Base-by-base conservation (phyloP, 352 stramenopile species). In the Phytophthora podocarpi region DNA sequence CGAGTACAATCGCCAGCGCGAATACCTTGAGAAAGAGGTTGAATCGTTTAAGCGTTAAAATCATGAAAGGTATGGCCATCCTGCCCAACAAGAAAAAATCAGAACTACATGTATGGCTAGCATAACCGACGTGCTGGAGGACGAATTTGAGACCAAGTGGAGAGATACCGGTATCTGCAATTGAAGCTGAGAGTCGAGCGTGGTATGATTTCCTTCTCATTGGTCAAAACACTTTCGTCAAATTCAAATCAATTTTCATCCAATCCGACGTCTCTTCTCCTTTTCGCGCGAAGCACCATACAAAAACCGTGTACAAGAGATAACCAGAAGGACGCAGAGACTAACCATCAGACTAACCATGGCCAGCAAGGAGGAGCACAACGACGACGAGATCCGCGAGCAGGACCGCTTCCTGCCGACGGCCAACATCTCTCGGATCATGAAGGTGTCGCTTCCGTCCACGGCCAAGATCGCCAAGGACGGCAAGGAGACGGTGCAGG, bases 401-500 rank as follows among this genome's bases (percentile, higher is more conserved):
- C 89, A 99, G 85, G 97, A 99, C 80, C 92, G 97, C 13, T 99
- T 99, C 81, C 82, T 99, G 16, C 98, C 98, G 16, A 99, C 98
- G 49, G 98, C 98, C 60, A 99, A 99, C 85, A 99, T 99, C 80
- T 98, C 93, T 40, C 89, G 97, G 30, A 99, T 99, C 74, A 99
- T 99, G 98, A 99, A 99, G 81, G 97, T 98, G 50, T 98, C 90
- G 39, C 86, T 99, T 18, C 98, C 98, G 20, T 92, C 96, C 60
- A 99, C 97, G 49, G 97, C 97, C 56, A 99, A 99, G 88, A 99
- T 99, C 74, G 96, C 97, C 53, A 99, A 99, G 82, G 98, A 99
- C 75, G 98, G 97, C 62, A 99, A 99, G 76, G 97, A 99, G 75
- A 99, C 96, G 9, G 97, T 99, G 48, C 97, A 99, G 83, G 97